Conservation (phyloP, 176 grass and related monocot species). For the Tillandsia fasciculata region DNA sequence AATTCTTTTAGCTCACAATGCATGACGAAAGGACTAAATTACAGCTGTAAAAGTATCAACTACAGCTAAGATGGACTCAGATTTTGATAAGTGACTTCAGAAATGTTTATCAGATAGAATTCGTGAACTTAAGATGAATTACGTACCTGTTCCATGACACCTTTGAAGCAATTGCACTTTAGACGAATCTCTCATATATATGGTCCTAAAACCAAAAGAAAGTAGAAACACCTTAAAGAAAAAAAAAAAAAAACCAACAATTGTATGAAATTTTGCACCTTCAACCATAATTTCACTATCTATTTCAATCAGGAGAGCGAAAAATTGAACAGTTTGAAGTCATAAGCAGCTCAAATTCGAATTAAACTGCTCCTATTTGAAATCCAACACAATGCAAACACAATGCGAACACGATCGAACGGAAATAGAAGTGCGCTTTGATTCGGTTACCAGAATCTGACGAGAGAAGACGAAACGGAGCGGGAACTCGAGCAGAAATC, state of each 20-base stretch:
- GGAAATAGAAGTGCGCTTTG: background rate
- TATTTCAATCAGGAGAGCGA: background rate
- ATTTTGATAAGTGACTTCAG: too few species aligned
- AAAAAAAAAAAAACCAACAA: background rate
- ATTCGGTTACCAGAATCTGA: slow-evolving; percentile 68
- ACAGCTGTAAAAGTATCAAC: too few species aligned
- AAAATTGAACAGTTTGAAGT: too few species aligned
- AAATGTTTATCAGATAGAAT: background rate
- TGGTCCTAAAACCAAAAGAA: slow-evolving; percentile 46
- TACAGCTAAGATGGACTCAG: too few species aligned
- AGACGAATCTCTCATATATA: slow-evolving; percentile 48
- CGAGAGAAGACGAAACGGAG: slow-evolving; percentile 48
- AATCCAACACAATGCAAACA: background rate
- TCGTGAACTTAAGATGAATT: slow-evolving; percentile 14
- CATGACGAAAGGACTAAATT: too few species aligned
- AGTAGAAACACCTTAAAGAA: slow-evolving; percentile 4
- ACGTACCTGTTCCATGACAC: slow-evolving; percentile 46
- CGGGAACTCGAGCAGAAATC: slow-evolving; percentile 71
- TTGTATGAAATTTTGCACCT: background rate
- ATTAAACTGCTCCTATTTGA: too few species aligned
- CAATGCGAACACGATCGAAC: background rate
- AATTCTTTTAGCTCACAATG: too few species aligned
- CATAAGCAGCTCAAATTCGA: too few species aligned
- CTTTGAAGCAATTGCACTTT: slow-evolving; percentile 63
- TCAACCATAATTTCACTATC: background rate